These are phyloP conservation scores for Talaromyces sp. DNA, from an alignment of 2,329 filamentous ascomycete species.

Conservation along the genomic window DNA sequence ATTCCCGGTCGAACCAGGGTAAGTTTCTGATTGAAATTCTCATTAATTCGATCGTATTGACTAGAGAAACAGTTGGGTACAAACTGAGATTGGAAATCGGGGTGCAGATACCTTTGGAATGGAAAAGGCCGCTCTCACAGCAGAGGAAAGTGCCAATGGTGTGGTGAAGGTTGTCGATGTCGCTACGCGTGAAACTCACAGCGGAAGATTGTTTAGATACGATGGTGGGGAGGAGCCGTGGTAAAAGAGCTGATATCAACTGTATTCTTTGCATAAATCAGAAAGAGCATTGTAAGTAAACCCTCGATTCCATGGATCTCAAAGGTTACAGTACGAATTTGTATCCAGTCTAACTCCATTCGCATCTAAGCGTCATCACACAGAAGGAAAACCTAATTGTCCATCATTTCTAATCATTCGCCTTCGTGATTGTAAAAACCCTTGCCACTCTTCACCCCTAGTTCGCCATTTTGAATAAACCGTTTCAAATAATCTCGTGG, in stretches of 20 bases:
- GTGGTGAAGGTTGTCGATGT: conserved; percentile 14
- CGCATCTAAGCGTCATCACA: too few relatives aligned
- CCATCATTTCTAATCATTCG: too few relatives aligned
- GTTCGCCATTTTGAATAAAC: conserved; percentile 34
- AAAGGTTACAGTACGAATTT: too few relatives aligned
- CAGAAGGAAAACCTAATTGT: too few relatives aligned
- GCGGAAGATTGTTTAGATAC: conserved; percentile 19
- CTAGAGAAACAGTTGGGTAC: conserved; percentile 16
- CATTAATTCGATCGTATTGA: not conserved
- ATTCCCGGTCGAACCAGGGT: conserved; percentile 21
- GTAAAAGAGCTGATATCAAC: too few relatives aligned
- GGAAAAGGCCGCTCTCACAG: conserved; percentile 17
- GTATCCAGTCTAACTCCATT: too few relatives aligned
- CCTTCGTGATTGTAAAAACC: conserved; percentile 38
- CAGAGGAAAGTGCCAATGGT: conserved; percentile 23
- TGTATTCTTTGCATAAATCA: too few relatives aligned
- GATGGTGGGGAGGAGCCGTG: conserved; percentile 6
- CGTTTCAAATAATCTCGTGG: conserved; percentile 37
- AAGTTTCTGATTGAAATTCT: not conserved
- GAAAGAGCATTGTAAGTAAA: too few relatives aligned
- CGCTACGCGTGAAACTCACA: conserved; percentile 14
- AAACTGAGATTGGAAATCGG: conserved; percentile 24
- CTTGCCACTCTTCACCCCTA: conserved; percentile 36
- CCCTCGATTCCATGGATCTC: too few relatives aligned
- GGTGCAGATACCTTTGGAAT: conserved; percentile 24